Percentiles rank a stretch among this genome's conserved stretches.
Evolutionary conservation across 2,329 filamentous ascomycete species (phyloP).

Genomic region (Aquanectria penicillioides): DNA sequence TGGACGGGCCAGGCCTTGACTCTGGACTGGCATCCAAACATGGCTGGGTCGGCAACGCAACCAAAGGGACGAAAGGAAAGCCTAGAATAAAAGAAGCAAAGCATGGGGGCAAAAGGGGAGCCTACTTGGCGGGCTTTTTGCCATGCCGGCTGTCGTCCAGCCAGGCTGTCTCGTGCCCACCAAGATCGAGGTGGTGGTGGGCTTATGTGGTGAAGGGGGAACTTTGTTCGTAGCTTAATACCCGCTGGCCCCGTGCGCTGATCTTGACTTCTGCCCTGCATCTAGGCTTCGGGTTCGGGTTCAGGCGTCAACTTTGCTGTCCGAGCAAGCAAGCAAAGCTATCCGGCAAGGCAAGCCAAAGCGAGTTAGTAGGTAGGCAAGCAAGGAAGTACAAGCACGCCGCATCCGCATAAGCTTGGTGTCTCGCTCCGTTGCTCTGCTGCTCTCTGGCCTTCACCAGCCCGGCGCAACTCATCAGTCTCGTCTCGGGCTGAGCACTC

Average conservation of each 20-base stretch:
- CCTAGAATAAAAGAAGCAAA: not conserved
- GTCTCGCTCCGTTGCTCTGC: too few species aligned
- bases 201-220: not conserved
- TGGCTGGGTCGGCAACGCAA: constrained; percentile 3
- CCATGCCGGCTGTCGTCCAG: constrained; percentile 3
- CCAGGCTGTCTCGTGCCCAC: constrained; percentile 23
- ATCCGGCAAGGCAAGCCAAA: too few species aligned
- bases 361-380: too few species aligned
- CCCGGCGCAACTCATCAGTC: too few species aligned
- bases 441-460: too few species aligned
- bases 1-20: too few species aligned
- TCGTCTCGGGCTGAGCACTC: too few species aligned
- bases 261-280: constrained; percentile 7
- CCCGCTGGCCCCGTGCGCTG: constrained; percentile 17
- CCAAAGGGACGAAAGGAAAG: constrained; percentile 4
- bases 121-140: not conserved
- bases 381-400: too few species aligned
- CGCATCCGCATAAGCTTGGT: too few species aligned
- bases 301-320: not conserved
- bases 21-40: constrained; percentile 6
- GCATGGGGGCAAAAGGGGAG: not conserved
- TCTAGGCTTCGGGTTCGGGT: constrained; percentile 6
- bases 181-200: not conserved
- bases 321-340: not conserved
- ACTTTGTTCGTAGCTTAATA: constrained; percentile 16